Evolutionary conservation across 352 stramenopile species (phyloP), one percentile per base, ranked within the genome.

Genomic region (Pythium dissotocum): DNA sequence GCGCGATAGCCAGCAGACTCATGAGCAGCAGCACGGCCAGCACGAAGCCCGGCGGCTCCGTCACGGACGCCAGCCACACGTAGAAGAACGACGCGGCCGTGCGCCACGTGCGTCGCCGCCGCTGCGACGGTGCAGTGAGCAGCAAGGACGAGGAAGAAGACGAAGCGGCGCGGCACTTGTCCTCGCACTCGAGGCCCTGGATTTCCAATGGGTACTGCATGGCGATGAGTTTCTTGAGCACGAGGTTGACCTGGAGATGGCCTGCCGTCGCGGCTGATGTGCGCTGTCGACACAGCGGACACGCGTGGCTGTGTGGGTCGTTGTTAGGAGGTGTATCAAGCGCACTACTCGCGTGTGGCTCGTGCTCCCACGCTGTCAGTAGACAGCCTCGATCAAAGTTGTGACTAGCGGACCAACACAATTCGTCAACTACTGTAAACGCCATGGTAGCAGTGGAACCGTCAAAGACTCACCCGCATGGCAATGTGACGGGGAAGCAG

Each of bases 351-450:
- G 26, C 14, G 40, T n/a, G 26, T 46, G 57, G 16, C 8, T 84
- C 73, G 52, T 87, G 78, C 5, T 70, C 61, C 85, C 85, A 93
- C 6, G 85, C 85, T 0, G 73, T 82, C 26, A 93, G 61, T 30
- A 93, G 85, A 63, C 85, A 93, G 7, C 85, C 85, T 9, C 85
- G 83, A 63, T 93, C 85, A 61, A 92, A 93, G 72, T 93, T 93
- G 71, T 93, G 85, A n/a, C 85, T 93, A 40, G 10, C 9, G 61
- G 5, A 61, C 63, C 2, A 18, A 65, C 16, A 42, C n/a, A 26
- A 42, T 21, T 53, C 44, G 21, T 49, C 10, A 61, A 5, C 16
- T 58, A 35, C 24, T 14, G 2, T 52, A 18, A 16, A 36, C 2
- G 18, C 46, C 6, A 32, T 7, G 18, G 13, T 7, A 32, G 13